A percentile compares a stretch with the other conserved stretches of the same genome.
phyloP scores from a whole-genome alignment of 768 basidiomycete genomes.

The Suillus subalutaceus region DNA sequence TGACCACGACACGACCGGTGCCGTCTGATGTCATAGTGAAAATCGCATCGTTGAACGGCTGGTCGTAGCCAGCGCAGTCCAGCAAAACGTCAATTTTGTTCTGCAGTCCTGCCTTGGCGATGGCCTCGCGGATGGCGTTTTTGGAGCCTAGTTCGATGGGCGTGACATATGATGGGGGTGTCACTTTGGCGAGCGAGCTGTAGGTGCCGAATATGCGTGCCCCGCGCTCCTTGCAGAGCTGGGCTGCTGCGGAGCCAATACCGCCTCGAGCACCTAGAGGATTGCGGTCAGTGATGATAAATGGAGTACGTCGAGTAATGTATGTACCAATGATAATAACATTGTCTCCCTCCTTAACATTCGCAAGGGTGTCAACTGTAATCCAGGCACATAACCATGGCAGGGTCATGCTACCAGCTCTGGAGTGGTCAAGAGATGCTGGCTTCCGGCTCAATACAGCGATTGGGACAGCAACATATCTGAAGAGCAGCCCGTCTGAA shows the following conservation, averaged over 20 bases:
- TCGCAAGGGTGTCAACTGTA: constrained; percentile 36
- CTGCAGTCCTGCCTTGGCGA: constrained; percentile 27
- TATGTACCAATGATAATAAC: constrained; percentile 35
- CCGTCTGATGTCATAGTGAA: constrained; percentile 35
- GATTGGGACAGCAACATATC: constrained; percentile 34
- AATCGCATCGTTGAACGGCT: constrained; percentile 37
- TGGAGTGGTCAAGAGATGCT: constrained; percentile 22
- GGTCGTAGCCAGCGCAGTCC: constrained; percentile 37
- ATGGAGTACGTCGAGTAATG: background rate
- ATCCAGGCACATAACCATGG: constrained; percentile 41
- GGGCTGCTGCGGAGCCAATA: constrained; percentile 37
- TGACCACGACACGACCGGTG: constrained; percentile 36
- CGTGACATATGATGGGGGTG: constrained; percentile 30
- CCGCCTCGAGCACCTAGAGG: constrained; percentile 36
- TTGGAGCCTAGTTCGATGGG: constrained; percentile 35
- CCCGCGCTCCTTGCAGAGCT: constrained; percentile 34
- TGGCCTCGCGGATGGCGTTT: constrained; percentile 33
- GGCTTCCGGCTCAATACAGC: constrained; percentile 35
- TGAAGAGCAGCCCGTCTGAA: constrained; percentile 4
- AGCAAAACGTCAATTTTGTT: constrained; percentile 37
- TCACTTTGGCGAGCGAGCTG: constrained; percentile 29
- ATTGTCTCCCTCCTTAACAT: constrained; percentile 35
- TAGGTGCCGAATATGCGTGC: constrained; percentile 39
- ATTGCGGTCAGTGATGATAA: background rate
- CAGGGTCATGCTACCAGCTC: constrained; percentile 37